These are phyloP conservation scores for Blastocystis sp. DNA, from an alignment of 352 stramenopile species.

Conservation along the genomic window DNA sequence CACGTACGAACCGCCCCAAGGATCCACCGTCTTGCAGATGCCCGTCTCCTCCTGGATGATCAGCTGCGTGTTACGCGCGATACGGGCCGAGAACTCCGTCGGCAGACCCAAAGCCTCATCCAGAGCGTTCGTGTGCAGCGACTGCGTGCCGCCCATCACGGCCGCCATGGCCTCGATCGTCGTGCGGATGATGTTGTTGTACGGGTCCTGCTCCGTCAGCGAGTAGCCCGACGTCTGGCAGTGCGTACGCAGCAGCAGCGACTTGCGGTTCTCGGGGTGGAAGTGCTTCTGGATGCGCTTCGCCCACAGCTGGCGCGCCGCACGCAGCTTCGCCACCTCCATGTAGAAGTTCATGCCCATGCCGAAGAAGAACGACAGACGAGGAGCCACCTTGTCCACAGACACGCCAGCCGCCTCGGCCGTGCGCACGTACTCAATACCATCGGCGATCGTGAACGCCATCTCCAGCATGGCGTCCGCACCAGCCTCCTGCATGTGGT, in stretches of 20 bases:
- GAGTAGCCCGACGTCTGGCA: conserved; percentile 93
- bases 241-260: conserved; percentile 87
- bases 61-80: conserved; percentile 94
- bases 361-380: conserved; percentile 94
- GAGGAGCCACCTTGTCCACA: conserved; percentile 85
- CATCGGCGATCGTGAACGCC: conserved; percentile 93
- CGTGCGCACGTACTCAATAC: conserved; percentile 89
- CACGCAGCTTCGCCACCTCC: conserved; percentile 88
- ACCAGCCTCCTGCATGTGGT: conserved; percentile 96
- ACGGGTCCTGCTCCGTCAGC: conserved; percentile 90
- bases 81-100: conserved; percentile 89
- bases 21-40: conserved; percentile 88
- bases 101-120: conserved; percentile 92
- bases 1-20: conserved; percentile 91
- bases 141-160: conserved; percentile 89
- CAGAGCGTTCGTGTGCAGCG: conserved; percentile 92
- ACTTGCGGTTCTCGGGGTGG: conserved; percentile 87
- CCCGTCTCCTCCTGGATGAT: conserved; percentile 92
- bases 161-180: conserved; percentile 89
- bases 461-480: conserved; percentile 88
- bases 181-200: conserved; percentile 95
- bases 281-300: conserved; percentile 88
- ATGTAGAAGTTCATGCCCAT: conserved; percentile 97
- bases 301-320: conserved; percentile 87
- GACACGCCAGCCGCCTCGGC: conserved; percentile 86